Evolutionary conservation across 23 red algal genomes (phyloP).

Genomic region (Gracilaria gracilis): DNA sequence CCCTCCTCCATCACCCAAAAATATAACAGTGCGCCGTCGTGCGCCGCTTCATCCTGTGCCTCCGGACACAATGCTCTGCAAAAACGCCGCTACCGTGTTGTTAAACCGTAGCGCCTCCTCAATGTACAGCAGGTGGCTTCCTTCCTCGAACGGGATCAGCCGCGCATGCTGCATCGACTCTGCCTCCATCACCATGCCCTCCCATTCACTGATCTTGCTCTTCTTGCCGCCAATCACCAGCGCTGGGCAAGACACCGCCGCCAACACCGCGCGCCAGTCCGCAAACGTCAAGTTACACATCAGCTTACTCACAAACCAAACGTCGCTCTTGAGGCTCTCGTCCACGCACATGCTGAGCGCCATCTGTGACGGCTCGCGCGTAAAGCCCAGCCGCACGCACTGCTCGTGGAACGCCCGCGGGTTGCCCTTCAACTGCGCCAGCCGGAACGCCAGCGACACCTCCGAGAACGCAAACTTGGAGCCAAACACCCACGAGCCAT

Average conservation of each 20-base stretch:
- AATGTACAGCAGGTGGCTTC: constrained; percentile 59
- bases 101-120: constrained; percentile 68
- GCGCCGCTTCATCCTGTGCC: constrained; percentile 13
- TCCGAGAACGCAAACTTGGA: constrained; percentile 49
- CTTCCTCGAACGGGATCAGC: constrained; percentile 48
- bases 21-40: no score
- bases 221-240: constrained; percentile 66
- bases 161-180: constrained; percentile 59
- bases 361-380: constrained; percentile 38
- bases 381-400: constrained; percentile 48
- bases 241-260: constrained; percentile 48
- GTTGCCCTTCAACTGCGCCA: constrained; percentile 34
- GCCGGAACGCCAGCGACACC: constrained; percentile 26
- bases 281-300: constrained; percentile 41
- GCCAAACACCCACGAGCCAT: constrained; percentile 55
- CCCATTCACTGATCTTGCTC: constrained; percentile 61
- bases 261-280: constrained; percentile 51
- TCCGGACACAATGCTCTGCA: constrained; percentile 58
- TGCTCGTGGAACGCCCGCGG: constrained; percentile 55
- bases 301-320: constrained; percentile 44
- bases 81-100: constrained; percentile 58
- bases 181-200: constrained; percentile 47
- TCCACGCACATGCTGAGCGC: constrained; percentile 28
- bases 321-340: constrained; percentile 37
- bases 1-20: no score